Base-by-base conservation (phyloP, 768 basidiomycete genomes). In the Boletales sp. region DNA sequence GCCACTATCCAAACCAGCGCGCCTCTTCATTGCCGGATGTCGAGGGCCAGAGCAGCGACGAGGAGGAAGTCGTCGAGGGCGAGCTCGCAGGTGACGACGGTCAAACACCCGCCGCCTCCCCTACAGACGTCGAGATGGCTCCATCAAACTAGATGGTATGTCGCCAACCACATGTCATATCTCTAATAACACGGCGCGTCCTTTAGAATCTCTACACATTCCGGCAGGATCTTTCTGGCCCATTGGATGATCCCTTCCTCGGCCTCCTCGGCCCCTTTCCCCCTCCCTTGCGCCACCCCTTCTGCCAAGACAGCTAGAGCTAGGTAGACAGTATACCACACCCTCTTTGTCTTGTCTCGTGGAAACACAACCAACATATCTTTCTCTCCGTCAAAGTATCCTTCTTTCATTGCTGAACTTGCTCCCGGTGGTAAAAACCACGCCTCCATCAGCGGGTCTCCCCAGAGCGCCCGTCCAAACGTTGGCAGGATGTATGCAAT, bases 281-380 rank as follows among this genome's bases (percentile, higher is more conserved):
- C 57, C 24, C 40, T 50, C 37, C 53, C 39, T n/a, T 27, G 50
- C 31, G 53, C 48, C 32, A 48, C 64, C 54, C 76, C 78, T 21
- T 69, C 69, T 42, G 84, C 64, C 45, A 84, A 69, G 2, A 84
- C 65, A 11, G 83, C 58, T 43, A 77, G 51, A 12, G 83, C 81
- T 51, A 85, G 60, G 62, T 84, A 88, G 7, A 88, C 59, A 30
- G 81, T 81, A 62, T 89, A 90, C 88, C 87, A 90, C 42, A 83
- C 56, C 51, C 87, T 69, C 66, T 90, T 90, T 43, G 87, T 90
- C 62, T 74, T 78, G 66, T 90, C 87, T 43, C 87, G 74, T 12
- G 76, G 69, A 51, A 89, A 83, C 19, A 79, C 60, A 3, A 85
- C 71, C 39, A 82, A 60, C 4, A 68, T 69, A 1, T 80, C 81